Percentiles rank a stretch among this genome's conserved stretches.
phyloP scores from a whole-genome alignment of 2,329 filamentous ascomycete species.

The Dactylonectria estremocensis region DNA sequence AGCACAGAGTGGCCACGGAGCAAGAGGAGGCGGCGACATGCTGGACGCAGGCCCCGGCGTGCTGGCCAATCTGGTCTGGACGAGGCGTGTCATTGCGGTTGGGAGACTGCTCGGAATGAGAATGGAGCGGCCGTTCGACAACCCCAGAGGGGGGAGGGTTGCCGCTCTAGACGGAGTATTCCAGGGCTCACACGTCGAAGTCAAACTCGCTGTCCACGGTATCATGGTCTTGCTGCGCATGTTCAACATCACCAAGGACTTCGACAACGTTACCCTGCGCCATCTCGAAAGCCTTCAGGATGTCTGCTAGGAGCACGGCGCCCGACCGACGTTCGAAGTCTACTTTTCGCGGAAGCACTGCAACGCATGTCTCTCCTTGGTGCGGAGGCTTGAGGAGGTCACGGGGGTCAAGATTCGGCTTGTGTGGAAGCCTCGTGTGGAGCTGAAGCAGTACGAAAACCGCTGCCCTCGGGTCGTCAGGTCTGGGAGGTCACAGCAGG shows the following conservation, averaged over 20 bases:
- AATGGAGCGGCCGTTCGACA: slow-evolving; percentile 51
- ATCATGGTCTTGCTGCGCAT: slow-evolving; percentile 48
- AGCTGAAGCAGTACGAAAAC: slow-evolving; percentile 46
- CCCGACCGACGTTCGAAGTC: slow-evolving; percentile 51
- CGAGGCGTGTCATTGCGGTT: slow-evolving; percentile 48
- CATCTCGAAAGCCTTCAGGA: slow-evolving; percentile 44
- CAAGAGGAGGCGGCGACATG: slow-evolving; percentile 48
- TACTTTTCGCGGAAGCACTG: slow-evolving; percentile 57
- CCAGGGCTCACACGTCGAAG: slow-evolving; percentile 56
- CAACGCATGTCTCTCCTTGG: slow-evolving; percentile 45
- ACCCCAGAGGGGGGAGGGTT: not conserved
- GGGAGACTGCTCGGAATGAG: slow-evolving; percentile 49
- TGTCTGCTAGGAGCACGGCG: slow-evolving; percentile 46
- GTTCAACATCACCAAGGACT: slow-evolving; percentile 45
- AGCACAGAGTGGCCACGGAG: slow-evolving; percentile 55
- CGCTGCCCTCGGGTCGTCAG: not conserved
- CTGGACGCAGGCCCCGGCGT: slow-evolving; percentile 44
- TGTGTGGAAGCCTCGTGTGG: slow-evolving; percentile 49
- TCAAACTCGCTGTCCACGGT: slow-evolving; percentile 56
- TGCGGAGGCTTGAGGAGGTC: slow-evolving; percentile 41
- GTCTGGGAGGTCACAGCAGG: not conserved
- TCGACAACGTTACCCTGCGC: slow-evolving; percentile 37
- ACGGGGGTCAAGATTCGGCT: slow-evolving; percentile 50
- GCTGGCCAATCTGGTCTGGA: slow-evolving; percentile 53
- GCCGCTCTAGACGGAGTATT: slow-evolving; percentile 45